Conservation (phyloP, 805 yeast genomes). For the Sugiyamaella chiloensis region DNA sequence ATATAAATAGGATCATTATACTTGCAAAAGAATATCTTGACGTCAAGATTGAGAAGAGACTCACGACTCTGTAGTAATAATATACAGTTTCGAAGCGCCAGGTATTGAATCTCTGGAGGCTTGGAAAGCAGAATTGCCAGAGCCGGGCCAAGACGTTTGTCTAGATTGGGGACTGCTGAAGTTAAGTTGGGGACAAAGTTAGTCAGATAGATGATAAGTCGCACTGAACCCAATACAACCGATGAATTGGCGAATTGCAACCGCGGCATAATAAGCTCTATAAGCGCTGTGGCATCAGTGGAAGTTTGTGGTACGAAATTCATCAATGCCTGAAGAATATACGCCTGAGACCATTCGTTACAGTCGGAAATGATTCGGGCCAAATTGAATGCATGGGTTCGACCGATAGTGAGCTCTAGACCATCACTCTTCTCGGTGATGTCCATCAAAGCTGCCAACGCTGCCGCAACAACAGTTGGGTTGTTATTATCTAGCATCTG, state of each 20-base stretch:
- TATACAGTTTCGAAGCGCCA: constrained; percentile 77
- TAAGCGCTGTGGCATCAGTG: constrained; percentile 61
- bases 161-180: constrained; percentile 51
- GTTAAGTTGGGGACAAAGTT: constrained; percentile 64
- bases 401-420: constrained; percentile 53
- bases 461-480: constrained; percentile 64
- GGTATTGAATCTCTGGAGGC: constrained; percentile 79
- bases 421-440: constrained; percentile 56
- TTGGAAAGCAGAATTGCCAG: constrained; percentile 66
- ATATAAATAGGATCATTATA: constrained; percentile 84
- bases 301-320: constrained; percentile 66
- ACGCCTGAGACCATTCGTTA: constrained; percentile 68
- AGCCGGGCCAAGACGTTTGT: constrained; percentile 63
- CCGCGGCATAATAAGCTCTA: constrained; percentile 64
- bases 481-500: constrained; percentile 53
- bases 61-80: constrained; percentile 66
- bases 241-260: constrained; percentile 78
- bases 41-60: constrained; percentile 58
- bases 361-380: constrained; percentile 41
- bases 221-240: constrained; percentile 73
- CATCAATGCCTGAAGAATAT: constrained; percentile 62
- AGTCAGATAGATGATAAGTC: constrained; percentile 65
- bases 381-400: constrained; percentile 43
- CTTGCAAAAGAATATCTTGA: constrained; percentile 76
- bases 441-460: constrained; percentile 62